Percentiles rank a stretch among this genome's conserved stretches.
These are phyloP conservation scores for Salmacisia buchloeana DNA, from an alignment of 1,284 basidiomycete species.

Conservation along the genomic window DNA sequence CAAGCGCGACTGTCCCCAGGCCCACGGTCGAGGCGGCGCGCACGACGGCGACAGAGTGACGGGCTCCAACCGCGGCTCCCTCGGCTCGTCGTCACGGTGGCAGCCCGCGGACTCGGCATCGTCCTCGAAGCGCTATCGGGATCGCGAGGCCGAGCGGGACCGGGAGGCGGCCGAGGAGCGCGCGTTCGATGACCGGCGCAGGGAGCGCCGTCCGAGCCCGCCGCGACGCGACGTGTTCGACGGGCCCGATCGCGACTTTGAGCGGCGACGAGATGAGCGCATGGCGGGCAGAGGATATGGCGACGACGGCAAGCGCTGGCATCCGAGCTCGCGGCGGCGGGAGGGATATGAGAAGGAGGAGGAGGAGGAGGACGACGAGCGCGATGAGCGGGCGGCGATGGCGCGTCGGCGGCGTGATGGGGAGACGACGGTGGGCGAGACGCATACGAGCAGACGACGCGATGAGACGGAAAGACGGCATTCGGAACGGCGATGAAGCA, in stretches of 20 bases:
- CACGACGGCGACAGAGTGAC: slow-evolving; percentile 12
- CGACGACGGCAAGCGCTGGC: too few species aligned
- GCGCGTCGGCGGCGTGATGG: too few species aligned
- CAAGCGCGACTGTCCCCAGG: slow-evolving; percentile 46
- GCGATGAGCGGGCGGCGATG: too few species aligned
- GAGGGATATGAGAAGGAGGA: not conserved
- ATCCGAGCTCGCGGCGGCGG: too few species aligned
- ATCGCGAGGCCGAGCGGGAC: not conserved
- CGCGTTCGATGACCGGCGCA: not conserved
- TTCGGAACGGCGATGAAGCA: too few species aligned
- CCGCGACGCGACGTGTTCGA: not conserved
- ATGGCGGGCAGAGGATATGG: too few species aligned
- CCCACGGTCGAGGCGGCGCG: slow-evolving; percentile 13
- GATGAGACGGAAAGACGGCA: too few species aligned
- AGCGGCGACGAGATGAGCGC: not conserved
- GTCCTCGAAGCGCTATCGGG: not conserved
- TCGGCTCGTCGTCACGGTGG: not conserved
- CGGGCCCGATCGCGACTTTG: not conserved
- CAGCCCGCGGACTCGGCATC: not conserved
- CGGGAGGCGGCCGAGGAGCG: not conserved
- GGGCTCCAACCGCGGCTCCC: not conserved
- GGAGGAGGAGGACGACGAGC: too few species aligned
- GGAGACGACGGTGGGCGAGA: too few species aligned
- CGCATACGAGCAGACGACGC: too few species aligned
- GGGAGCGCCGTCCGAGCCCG: not conserved